phyloP scores from a whole-genome alignment of 345 rosid species.

The Aurinia saxatilis region DNA sequence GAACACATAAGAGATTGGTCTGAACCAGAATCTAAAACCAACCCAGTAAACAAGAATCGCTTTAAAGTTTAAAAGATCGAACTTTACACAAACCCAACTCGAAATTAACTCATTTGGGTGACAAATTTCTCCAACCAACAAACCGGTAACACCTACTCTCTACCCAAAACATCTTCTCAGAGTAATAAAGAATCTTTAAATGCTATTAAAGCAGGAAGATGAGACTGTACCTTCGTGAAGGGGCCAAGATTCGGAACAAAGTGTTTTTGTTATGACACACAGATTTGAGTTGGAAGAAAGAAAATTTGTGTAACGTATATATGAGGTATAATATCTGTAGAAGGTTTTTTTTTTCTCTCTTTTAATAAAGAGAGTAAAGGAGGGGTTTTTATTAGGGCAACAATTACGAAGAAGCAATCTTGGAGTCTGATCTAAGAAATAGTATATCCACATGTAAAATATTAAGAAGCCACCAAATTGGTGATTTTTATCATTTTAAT shows the following conservation, averaged over 20 bases:
- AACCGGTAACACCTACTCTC: constrained; percentile 1
- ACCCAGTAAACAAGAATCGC: constrained; percentile 14
- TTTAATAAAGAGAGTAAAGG: neutral
- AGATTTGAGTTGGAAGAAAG: neutral
- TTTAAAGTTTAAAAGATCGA: constrained; percentile 8
- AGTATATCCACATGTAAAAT: neutral
- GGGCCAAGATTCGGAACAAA: constrained; percentile 23
- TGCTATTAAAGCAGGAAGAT: constrained; percentile 1
- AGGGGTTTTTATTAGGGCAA: constrained; percentile 7
- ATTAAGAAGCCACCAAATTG: neutral
- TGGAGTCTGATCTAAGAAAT: constrained; percentile 23
- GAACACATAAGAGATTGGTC: neutral
- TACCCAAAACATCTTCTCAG: neutral
- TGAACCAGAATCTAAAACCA: constrained; percentile 8
- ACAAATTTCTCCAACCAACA: neutral
- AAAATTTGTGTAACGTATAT: constrained; percentile 13
- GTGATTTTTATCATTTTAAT: neutral
- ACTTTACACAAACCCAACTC: constrained; percentile 13
- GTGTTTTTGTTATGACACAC: neutral
- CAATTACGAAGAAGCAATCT: constrained; percentile 7
- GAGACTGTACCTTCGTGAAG: constrained; percentile 25
- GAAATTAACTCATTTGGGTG: neutral
- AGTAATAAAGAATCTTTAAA: neutral
- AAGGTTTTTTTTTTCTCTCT: neutral
- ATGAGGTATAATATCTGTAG: constrained; percentile 8